Evolutionary conservation across 31 red algal species (phyloP).

Genomic region (Odonthalia washingtoniensis): DNA sequence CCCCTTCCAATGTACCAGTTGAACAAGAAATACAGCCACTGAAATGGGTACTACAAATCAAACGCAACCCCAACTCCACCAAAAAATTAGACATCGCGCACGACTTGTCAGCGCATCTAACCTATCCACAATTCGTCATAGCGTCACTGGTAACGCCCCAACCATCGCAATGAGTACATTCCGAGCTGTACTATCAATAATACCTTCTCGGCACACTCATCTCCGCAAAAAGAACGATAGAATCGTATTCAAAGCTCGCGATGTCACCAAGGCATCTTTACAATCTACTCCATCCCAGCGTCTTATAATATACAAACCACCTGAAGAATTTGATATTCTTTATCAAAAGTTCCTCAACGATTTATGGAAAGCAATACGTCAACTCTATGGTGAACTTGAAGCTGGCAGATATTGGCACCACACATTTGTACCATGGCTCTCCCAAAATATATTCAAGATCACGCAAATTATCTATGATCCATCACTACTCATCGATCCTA

Average conservation of each 20-base stretch:
- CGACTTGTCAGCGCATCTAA: slow-evolving; percentile 25
- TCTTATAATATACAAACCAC: slow-evolving; percentile 10
- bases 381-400: slow-evolving; percentile 46
- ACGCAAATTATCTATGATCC: slow-evolving; percentile 26
- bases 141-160: too few species aligned
- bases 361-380: slow-evolving; percentile 16
- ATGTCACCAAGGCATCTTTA: slow-evolving; percentile 37
- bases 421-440: slow-evolving; percentile 33
- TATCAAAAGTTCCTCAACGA: not conserved
- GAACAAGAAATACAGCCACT: slow-evolving; percentile 20
- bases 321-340: not conserved
- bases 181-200: too few species aligned
- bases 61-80: not conserved
- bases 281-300: not conserved
- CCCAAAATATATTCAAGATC: slow-evolving; percentile 2
- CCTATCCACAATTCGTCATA: not conserved
- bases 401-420: slow-evolving; percentile 33
- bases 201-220: too few species aligned
- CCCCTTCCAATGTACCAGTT: not conserved
- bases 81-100: not conserved
- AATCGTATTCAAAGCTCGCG: not conserved
- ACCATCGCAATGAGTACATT: too few species aligned
- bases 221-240: not conserved
- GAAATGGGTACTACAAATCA: too few species aligned
- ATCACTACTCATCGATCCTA: slow-evolving; percentile 15